These are phyloP conservation scores for Haberlea rhodopensis DNA, from an alignment of 257 asterid species.

Conservation along the genomic window DNA sequence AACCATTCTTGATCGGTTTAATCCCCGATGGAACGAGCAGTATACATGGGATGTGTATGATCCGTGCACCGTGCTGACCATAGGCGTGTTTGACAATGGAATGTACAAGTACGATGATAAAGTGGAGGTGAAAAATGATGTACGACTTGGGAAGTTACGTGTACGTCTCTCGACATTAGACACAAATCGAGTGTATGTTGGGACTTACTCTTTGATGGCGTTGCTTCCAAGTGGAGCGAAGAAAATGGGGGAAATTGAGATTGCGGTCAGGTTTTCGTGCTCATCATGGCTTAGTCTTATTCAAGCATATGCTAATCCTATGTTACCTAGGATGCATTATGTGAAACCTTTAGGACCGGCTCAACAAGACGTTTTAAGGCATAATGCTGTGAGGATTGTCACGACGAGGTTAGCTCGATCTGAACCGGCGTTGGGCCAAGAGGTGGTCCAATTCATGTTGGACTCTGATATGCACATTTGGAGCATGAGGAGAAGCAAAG, in stretches of 20 bases:
- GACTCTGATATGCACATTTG: constrained; percentile 81
- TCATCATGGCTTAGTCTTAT: constrained; percentile 77
- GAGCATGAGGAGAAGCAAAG: constrained; percentile 96
- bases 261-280: constrained; percentile 69
- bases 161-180: constrained; percentile 81
- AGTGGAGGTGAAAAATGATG: constrained; percentile 43
- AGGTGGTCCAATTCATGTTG: constrained; percentile 84
- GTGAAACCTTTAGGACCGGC: constrained; percentile 82
- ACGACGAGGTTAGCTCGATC: constrained; percentile 70
- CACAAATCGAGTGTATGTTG: constrained; percentile 66
- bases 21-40: constrained; percentile 91
- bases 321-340: constrained; percentile 85
- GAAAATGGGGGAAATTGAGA: constrained; percentile 90
- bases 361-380: constrained; percentile 75
- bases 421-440: constrained; percentile 80
- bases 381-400: constrained; percentile 73
- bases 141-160: constrained; percentile 74
- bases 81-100: constrained; percentile 82
- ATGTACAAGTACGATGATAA: constrained; percentile 60
- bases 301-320: constrained; percentile 73
- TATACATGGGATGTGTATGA: constrained; percentile 93
- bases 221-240: constrained; percentile 73
- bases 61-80: constrained; percentile 81
- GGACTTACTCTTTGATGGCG: constrained; percentile 60
- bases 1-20: constrained; percentile 75